phyloP scores from a whole-genome alignment of 345 rosid species.

The Excoecaria agallocha region DNA sequence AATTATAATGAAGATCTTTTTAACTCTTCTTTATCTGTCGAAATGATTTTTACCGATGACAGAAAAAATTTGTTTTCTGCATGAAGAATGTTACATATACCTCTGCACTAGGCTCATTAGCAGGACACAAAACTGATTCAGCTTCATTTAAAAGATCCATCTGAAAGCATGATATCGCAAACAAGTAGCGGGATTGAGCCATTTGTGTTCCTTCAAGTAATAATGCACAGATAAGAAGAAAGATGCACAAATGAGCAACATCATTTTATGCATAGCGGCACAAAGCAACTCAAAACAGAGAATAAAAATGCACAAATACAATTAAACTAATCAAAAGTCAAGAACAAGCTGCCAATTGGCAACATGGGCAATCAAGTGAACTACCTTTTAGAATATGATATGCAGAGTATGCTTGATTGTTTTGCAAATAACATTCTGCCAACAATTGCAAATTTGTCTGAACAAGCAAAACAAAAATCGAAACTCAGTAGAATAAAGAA shows the following conservation, averaged over 20 bases:
- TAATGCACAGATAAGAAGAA: slow-evolving; percentile 18
- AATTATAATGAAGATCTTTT: background rate
- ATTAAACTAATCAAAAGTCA: background rate
- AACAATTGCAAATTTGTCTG: slow-evolving; percentile 80
- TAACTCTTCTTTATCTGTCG: background rate
- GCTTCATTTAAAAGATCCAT: slow-evolving; percentile 97
- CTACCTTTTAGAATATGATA: slow-evolving; percentile 85
- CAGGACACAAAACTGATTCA: slow-evolving; percentile 77
- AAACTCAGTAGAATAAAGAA: background rate
- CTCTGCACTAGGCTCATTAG: slow-evolving; percentile 81
- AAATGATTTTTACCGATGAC: background rate
- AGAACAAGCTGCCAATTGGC: slow-evolving; percentile 6
- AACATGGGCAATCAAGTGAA: background rate
- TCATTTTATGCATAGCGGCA: slow-evolving; percentile 15
- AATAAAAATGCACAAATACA: background rate
- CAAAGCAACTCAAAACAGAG: background rate
- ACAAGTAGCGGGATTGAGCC: slow-evolving; percentile 97
- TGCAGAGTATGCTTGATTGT: slow-evolving; percentile 84
- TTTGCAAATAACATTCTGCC: slow-evolving; percentile 86
- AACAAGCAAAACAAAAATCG: slow-evolving; percentile 19
- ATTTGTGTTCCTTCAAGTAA: slow-evolving; percentile 71
- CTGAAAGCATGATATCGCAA: slow-evolving; percentile 91
- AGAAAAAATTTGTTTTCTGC: background rate
- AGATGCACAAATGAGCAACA: slow-evolving; percentile 20
- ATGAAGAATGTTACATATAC: slow-evolving; percentile 34